These are phyloP conservation scores for Boletus vinaceobasis DNA, from an alignment of 768 basidiomycete genomes.

Conservation along the genomic window DNA sequence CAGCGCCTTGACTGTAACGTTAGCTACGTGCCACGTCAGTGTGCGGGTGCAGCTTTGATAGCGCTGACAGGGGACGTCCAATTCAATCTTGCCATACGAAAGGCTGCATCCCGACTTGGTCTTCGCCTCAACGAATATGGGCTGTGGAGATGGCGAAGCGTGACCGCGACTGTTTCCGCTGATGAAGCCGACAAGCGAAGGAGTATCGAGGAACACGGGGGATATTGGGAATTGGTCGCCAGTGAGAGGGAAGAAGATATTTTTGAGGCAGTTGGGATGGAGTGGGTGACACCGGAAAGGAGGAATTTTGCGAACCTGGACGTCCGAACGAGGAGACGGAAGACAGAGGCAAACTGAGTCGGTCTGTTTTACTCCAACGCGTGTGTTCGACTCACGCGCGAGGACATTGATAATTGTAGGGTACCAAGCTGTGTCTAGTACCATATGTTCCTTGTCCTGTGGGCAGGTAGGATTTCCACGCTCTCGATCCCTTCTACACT, in stretches of 20 bases:
- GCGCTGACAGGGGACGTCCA: conserved; percentile 53
- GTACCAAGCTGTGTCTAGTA: conserved; percentile 45
- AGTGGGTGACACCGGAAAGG: conserved; percentile 26
- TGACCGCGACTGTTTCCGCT: neutral
- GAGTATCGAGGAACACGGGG: conserved; percentile 10
- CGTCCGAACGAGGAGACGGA: conserved; percentile 1
- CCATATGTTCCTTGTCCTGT: conserved; percentile 83
- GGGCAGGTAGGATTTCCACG: conserved; percentile 59
- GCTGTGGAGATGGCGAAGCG: conserved; percentile 54
- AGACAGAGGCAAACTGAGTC: neutral
- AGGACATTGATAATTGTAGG: conserved; percentile 14
- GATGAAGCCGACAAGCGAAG: conserved; percentile 1
- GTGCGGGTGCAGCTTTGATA: conserved; percentile 49
- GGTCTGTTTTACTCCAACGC: neutral
- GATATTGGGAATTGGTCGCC: conserved; percentile 23
- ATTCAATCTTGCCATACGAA: conserved; percentile 42
- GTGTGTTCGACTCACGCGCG: neutral
- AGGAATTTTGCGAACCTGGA: conserved; percentile 23
- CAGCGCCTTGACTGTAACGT: neutral
- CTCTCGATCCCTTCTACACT: conserved; percentile 57
- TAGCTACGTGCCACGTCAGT: conserved; percentile 23
- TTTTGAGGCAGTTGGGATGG: conserved; percentile 24
- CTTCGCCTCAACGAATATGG: conserved; percentile 60
- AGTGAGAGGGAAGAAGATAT: conserved; percentile 27
- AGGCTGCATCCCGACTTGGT: conserved; percentile 42